Evolutionary conservation across 345 rosid genomes (phyloP), one percentile per base, ranked within the genome.

Genomic region (Hirschfeldia incana): DNA sequence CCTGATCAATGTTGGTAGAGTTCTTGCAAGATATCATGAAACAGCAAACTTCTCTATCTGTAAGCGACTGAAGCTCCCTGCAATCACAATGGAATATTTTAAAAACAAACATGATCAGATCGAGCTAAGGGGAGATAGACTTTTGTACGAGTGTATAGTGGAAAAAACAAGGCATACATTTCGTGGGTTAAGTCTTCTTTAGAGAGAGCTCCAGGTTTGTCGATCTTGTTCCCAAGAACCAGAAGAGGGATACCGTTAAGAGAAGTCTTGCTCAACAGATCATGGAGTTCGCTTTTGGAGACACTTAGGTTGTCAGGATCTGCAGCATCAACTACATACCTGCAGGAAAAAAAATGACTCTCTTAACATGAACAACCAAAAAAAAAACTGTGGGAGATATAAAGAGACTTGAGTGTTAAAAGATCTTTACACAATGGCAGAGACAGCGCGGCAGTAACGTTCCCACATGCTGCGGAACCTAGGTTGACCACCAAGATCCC

Each of bases 401-500:
- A 49, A 49, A 49, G 16, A 46, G 16, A 75, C 10, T 0, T 4
- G 8, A 77, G 57, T 9, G 44, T 13, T 32, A 10, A 61, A 63
- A 27, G 34, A 27, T 5, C 61, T 65, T 55, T 84, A 89, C 93
- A 89, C 93, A 46, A 89, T 89, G 0, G 89, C 93, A 15, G 93
- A 89, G 78, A 87, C 93, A 32, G 93, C 93, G 3, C 93, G 91
- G 70, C 93, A 89, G 76, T 89, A 89, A 76, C 93, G 86, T 81
- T 89, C 93, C 93, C 93, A 89, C 91, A 89, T 86, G 70, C 93
- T 88, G 61, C 93, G 89, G 78, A 89, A 88, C 75, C 94, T 87
- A 30, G 94, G 97, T 80, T 88, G 89, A 65, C 89, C 91, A 44
- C 96, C 96, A 81, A 88, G 92, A 85, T 91, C 97, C 97, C 97